Base-by-base conservation (phyloP, 345 rosid genomes). In the Carallia brachiata region DNA sequence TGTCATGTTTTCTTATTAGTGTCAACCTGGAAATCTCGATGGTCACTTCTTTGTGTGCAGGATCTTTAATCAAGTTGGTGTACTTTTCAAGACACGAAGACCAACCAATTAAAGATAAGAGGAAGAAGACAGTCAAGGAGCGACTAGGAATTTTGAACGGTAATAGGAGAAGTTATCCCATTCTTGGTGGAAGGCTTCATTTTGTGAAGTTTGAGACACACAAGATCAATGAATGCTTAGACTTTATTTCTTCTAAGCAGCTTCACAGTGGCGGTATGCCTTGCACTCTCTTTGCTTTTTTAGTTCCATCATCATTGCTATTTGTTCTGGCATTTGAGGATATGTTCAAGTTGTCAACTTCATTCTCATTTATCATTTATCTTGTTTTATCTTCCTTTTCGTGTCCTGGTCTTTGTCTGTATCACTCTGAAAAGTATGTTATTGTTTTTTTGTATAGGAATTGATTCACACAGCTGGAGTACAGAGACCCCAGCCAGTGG, bases 11-110 rank as follows among this genome's bases (percentile, higher is more conserved):
- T 44, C 28, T 7, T 55, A 27, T 19, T 39, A 1, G n/a, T 31
- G 18, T 1, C 9, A 48, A 8, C 18, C 31, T 18, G 59, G 65
- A 59, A 58, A 28, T 52, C 55, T 18, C 58, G 36, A 53, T 66
- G 53, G 23, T 27, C 54, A 31, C 2, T 68, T 57, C 68, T 70
- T 73, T 61, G 23, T 70, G 62, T 74, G 76, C 89, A 96, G 99
- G 99, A 40, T 92, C 99, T 73, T 87, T 96, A 65, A 96, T 96
- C 69, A 96, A 96, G 85, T 76, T 96, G 89, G 81, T 96, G 28
- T 96, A 92, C 80, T 92, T 96, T 78, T 96, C 99, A 79, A 87
- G 99, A 79, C 99, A 87, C n/a, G 97, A 90, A 83, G 94, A 86
- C 55, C 84, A 64, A 68, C 70, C 88, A 2, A 81, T 73, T 75